Conservation (phyloP, 768 basidiomycete genomes). For the Kondoa subrosea region DNA sequence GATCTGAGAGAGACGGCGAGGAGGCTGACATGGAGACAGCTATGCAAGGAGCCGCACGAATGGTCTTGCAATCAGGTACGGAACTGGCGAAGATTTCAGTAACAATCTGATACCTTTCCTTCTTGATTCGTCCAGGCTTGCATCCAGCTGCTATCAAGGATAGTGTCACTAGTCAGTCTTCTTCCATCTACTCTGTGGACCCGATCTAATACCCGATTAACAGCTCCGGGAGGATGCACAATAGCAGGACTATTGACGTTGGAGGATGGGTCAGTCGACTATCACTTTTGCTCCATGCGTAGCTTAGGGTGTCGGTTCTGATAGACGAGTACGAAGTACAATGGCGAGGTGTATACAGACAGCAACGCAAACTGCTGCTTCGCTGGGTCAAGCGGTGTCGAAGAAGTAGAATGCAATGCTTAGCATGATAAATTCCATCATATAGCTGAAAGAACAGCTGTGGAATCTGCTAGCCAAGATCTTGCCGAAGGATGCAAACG, state of each 20-base stretch:
- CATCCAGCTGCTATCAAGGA: conserved; percentile 97
- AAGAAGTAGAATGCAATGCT: conserved; percentile 14
- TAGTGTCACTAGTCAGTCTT: conserved; percentile 70
- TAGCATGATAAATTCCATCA: too few species aligned
- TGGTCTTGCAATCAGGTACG: conserved; percentile 55
- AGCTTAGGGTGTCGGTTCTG: background rate
- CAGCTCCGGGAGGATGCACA: conserved; percentile 94
- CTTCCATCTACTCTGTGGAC: background rate
- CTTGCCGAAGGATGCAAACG: too few species aligned
- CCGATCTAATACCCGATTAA: background rate
- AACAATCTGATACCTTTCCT: background rate
- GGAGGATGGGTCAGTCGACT: conserved; percentile 52
- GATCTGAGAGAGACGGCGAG: background rate
- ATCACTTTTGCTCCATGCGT: background rate
- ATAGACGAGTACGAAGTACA: conserved; percentile 57
- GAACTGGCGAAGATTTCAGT: background rate
- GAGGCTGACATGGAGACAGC: conserved; percentile 38
- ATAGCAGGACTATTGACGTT: conserved; percentile 90
- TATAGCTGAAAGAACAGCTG: too few species aligned
- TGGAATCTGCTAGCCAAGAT: too few species aligned
- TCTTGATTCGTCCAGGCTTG: conserved; percentile 35
- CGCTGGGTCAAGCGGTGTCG: conserved; percentile 42
- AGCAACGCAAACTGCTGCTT: conserved; percentile 73
- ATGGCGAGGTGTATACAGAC: conserved; percentile 89
- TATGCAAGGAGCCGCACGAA: conserved; percentile 86